phyloP scores from a whole-genome alignment of 2,329 filamentous ascomycete genomes.

The Aureobasidium melanogenum region DNA sequence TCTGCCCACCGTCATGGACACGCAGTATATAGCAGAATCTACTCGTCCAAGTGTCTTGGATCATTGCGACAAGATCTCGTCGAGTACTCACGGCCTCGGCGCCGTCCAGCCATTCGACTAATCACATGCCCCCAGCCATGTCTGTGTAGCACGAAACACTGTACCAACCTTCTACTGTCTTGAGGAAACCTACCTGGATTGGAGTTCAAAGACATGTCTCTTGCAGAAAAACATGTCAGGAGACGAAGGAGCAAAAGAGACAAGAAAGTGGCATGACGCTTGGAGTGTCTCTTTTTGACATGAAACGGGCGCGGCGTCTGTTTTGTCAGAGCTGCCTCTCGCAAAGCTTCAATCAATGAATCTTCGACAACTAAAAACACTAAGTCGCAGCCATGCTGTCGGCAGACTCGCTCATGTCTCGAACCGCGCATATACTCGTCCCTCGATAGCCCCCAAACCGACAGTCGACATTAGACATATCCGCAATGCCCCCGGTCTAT shows the following conservation, averaged over 20 bases:
- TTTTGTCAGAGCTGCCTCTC: background rate
- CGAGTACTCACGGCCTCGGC: background rate
- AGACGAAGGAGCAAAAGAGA: background rate
- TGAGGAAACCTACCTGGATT: background rate
- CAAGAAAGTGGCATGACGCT: background rate
- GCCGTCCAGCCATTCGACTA: slow-evolving; percentile 1
- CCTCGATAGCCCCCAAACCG: slow-evolving; percentile 68
- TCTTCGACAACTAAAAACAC: background rate
- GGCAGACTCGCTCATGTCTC: background rate
- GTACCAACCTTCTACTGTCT: background rate
- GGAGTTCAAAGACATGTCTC: background rate
- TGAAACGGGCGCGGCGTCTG: slow-evolving; percentile 8
- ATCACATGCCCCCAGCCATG: slow-evolving; percentile 5
- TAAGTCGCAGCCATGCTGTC: background rate
- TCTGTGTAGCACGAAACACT: background rate
- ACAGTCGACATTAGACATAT: slow-evolving; percentile 82
- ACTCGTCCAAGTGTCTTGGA: background rate
- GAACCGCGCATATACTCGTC: slow-evolving; percentile 39
- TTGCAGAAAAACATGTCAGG: background rate
- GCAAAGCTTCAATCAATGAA: slow-evolving; percentile 8
- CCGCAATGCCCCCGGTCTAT: slow-evolving; percentile 70
- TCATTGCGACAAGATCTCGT: background rate
- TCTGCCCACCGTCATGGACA: background rate
- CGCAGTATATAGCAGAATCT: background rate
- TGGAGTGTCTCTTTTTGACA: background rate